Evolutionary conservation across 2,329 filamentous ascomycete genomes (phyloP).

Genomic region (Fusarium equiseti): DNA sequence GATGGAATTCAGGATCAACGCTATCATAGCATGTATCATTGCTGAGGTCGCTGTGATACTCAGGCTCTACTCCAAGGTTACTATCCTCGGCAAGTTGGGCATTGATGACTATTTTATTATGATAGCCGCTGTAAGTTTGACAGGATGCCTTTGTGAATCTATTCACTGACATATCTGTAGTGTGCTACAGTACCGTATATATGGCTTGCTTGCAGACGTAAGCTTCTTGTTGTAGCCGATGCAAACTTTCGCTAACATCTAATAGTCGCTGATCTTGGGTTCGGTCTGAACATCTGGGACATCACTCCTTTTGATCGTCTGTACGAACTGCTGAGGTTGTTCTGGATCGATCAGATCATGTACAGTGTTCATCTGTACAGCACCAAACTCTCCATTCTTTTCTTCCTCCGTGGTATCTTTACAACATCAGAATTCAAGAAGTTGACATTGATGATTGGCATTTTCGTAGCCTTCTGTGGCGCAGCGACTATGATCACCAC

Average conservation of each 20-base stretch:
- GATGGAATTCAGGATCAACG: slow-evolving; percentile 29
- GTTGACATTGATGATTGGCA: slow-evolving; percentile 8
- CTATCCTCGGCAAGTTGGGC: slow-evolving; percentile 25
- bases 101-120: slow-evolving; percentile 32
- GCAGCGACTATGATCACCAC: slow-evolving; percentile 34
- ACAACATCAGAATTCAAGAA: slow-evolving; percentile 24
- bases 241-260: not conserved
- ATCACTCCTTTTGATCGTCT: slow-evolving; percentile 27
- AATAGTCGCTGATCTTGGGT: slow-evolving; percentile 34
- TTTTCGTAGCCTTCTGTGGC: slow-evolving; percentile 25
- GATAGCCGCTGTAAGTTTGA: slow-evolving; percentile 26
- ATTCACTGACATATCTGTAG: not conserved
- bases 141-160: too few species aligned
- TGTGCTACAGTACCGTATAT: slow-evolving; percentile 35
- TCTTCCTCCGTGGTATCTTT: slow-evolving; percentile 32
- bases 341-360: slow-evolving; percentile 42
- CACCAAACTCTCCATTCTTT: slow-evolving; percentile 38
- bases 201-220: slow-evolving; percentile 26
- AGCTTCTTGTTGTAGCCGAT: not conserved
- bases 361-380: slow-evolving; percentile 41
- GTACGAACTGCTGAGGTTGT: slow-evolving; percentile 33
- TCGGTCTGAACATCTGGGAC: slow-evolving; percentile 36
- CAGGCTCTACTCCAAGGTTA: slow-evolving; percentile 30
- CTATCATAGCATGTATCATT: slow-evolving; percentile 26
- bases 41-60: slow-evolving; percentile 28